Base-by-base conservation (phyloP, 495 filamentous ascomycete species). In the Xylaria venustula region DNA sequence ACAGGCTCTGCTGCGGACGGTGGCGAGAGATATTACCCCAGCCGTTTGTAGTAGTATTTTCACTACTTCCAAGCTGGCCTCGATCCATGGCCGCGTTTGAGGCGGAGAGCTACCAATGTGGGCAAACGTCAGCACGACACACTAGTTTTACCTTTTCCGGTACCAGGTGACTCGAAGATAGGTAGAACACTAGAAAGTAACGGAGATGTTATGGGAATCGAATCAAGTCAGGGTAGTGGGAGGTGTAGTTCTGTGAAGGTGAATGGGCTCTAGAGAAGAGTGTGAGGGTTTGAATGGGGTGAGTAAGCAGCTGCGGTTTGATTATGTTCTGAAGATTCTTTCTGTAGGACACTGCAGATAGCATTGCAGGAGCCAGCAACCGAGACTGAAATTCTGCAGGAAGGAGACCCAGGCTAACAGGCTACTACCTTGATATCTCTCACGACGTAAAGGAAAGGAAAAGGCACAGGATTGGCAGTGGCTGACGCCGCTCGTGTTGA, bases 81-180 rank as follows among this genome's bases (percentile, higher is more conserved):
- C 96, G 81, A 70, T 97, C 91, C 49, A 92, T 79, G 15, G 92
- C 89, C 61, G 90, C 86, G 28, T 90, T 90, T 26, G 91, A 90
- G 22, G 90, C 85, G 66, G 91, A 93, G 34, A 94, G 79, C 88
- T 80, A 65, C 66, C 52, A 59, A 67, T 57, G 48, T 66, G 58
- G 23, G 17, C 17, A 41, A 2, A 17, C 17, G 57, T 60, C 17
- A 60, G 57, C 26, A 25, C 14, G 1, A 7, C 23, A 37, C 30
- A 0, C 26, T 20, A 23, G 22, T 30, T 19, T 12, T n/a, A 23
- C 17, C 7, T 22, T 1, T 23, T 14, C 26, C 17, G 40, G 25
- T 11, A 0, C 9, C 23, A 14, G 7, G 25, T 14, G 15, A 49
- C 3, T 28, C 15, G 22, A 51, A 23, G 56, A n/a, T 5, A 20